Percentiles rank a stretch among this genome's conserved stretches.
Evolutionary conservation across 495 filamentous ascomycete species (phyloP).

Genomic region (Parachaetomium inaequale): DNA sequence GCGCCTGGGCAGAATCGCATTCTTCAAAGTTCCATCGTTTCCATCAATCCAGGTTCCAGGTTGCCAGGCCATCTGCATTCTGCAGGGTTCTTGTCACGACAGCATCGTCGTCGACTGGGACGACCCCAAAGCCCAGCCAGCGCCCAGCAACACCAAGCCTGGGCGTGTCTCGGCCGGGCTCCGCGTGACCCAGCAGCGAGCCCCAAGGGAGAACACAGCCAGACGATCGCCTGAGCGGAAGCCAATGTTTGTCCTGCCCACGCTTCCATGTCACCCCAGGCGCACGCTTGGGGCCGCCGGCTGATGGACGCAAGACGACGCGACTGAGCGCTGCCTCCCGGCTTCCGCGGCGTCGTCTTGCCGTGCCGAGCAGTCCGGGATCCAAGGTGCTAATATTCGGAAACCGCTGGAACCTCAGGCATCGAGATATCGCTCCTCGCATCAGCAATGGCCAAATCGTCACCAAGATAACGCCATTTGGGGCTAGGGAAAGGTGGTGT

Average conservation of each 20-base stretch:
- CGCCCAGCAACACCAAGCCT: not conserved
- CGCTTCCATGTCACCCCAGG: not conserved
- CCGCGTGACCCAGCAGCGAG: not conserved
- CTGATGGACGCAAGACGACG: not conserved
- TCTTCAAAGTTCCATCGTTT: not conserved
- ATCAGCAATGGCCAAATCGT: not conserved
- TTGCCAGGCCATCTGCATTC: no score
- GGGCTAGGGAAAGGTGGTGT: conserved; percentile 25
- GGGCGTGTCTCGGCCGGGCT: not conserved
- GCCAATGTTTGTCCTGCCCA: not conserved
- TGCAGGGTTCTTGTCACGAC: not conserved
- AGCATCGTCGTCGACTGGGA: not conserved
- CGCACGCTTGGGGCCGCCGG: no score
- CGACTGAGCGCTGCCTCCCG: not conserved
- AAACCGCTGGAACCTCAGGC: not conserved
- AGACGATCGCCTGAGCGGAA: not conserved
- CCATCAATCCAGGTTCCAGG: no score
- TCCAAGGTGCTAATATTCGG: not conserved
- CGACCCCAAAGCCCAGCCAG: not conserved
- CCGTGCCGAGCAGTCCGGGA: not conserved
- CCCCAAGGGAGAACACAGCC: not conserved
- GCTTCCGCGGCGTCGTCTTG: not conserved
- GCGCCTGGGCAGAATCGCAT: not conserved
- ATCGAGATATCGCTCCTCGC: not conserved
- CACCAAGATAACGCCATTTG: conserved; percentile 6